Base-by-base conservation (phyloP, 2,329 filamentous ascomycete genomes). In the Fusarium sp. region DNA sequence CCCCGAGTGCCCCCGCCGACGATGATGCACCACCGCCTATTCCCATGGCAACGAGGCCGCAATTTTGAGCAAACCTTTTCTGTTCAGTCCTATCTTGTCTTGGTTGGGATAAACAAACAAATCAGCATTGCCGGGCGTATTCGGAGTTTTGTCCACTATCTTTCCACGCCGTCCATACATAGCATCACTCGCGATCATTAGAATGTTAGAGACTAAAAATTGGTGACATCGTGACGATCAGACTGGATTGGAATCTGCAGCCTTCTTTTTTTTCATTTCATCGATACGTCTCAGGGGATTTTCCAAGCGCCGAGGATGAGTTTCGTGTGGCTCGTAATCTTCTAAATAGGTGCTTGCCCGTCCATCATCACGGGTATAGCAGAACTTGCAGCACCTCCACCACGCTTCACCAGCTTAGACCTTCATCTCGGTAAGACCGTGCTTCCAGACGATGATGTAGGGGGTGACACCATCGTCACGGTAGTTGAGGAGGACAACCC, bases 381-480 rank as follows among this genome's bases (percentile, higher is more conserved):
- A 73, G 66, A 71, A 58, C 72, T 67, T 59, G 68, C 68, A 74
- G 72, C 69, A 67, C 67, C 52, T 67, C 58, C 61, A 71, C 52
- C 66, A 39, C 33, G 16, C 48, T 39, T 65, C 29, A 56, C 41
- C 56, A 66, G 18, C 77, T 89, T 96, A 99, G 79, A 98, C 95
- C 94, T 99, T 98, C 89, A 91, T 92, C 88, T 93, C 92, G 79
- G 87, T 88, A 76, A 98, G 86, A 82, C 96, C 97, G 87, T 98
- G 93, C 92, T 98, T 98, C 96, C 95, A 98, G 88, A 97, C 87
- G 78, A 91, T 93, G 80, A 97, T 89, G 83, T 90, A 99, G 71
- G 97, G 97, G 65, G 96, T 98, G 78, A 93, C 85, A 84, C 97
- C 97, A 81, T 98, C 97, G 85, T 98, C 95, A 81, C 97, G 96